Base-by-base conservation (phyloP, 441 rosid genomes). In the Populus hybrid region DNA sequence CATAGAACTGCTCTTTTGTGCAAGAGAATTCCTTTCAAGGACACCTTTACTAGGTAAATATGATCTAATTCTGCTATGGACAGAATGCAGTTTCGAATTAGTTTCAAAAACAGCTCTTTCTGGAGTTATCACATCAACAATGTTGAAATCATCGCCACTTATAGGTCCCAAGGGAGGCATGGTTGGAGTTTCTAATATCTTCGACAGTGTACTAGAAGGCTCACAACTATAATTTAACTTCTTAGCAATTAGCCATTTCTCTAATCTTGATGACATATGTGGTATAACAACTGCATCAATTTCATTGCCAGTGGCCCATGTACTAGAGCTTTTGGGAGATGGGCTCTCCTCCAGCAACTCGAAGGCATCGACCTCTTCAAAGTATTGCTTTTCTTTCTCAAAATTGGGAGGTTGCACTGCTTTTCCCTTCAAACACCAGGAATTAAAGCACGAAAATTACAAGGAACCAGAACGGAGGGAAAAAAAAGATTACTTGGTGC, bases 301-400 rank as follows among this genome's bases (percentile, higher is more conserved):
- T 84, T 83, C 88, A 36, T 84, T 84, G 72, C 90, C 83, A 10
- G 71, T 71, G 53, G 81, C 83, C 98, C 99, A 94, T 53, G 94
- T 94, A 82, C 77, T 77, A 75, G 76, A 72, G 63, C 79, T 87
- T 76, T 94, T 94, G 10, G 99, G 99, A 26, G 98, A 96, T 26
- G 99, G 98, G 83, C 99, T 96, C 89, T 96, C 99, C 83, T 96
- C 99, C 59, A 89, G 77, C 87, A 96, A 87, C 85, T 94, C 94
- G 63, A 94, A 94, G 50, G 90, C 98, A 90, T 94, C 99, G 73
- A 96, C 92, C 82, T 94, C 96, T 71, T 85, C 73, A 86, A 94
- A 94, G 77, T 95, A 95, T 73, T 88, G 83, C 59, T 81, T 83
- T 84, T 94, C 98, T 88, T 85, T 91, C 84, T 88, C 88, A 3